These are phyloP conservation scores for Cucurbitaria berberidis DNA, from an alignment of 2,329 filamentous ascomycete genomes.

Conservation along the genomic window DNA sequence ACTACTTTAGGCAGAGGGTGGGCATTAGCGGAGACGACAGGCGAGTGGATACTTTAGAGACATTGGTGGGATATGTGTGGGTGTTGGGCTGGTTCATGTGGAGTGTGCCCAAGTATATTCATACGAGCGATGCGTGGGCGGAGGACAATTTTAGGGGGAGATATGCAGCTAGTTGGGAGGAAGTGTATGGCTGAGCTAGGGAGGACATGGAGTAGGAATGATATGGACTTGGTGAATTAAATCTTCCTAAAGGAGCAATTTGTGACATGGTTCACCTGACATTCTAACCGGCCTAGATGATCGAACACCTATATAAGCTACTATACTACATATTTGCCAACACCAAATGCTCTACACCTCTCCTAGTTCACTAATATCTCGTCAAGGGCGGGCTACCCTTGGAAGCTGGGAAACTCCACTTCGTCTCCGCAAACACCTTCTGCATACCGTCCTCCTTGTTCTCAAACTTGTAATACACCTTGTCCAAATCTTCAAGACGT, in stretches of 20 bases:
- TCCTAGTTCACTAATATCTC: conserved; percentile 39
- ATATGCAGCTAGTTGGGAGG: background rate
- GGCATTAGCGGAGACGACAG: conserved; percentile 1
- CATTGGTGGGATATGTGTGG: conserved; percentile 21
- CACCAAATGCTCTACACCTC: background rate
- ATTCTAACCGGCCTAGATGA: too few species aligned
- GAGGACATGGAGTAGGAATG: background rate
- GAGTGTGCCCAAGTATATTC: conserved; percentile 21
- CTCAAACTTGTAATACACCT: conserved; percentile 67
- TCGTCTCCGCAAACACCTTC: conserved; percentile 75
- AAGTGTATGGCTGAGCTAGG: background rate
- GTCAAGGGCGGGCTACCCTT: conserved; percentile 60
- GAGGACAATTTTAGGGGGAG: conserved; percentile 2
- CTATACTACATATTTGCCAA: background rate
- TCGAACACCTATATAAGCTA: too few species aligned
- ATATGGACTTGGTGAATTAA: too few species aligned
- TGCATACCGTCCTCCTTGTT: conserved; percentile 77
- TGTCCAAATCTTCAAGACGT: conserved; percentile 56
- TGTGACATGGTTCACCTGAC: too few species aligned
- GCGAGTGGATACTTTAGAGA: conserved; percentile 9
- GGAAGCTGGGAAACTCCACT: conserved; percentile 60
- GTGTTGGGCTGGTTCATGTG: conserved; percentile 25
- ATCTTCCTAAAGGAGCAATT: too few species aligned
- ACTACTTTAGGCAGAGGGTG: background rate
- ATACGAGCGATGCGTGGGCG: conserved; percentile 19